Percentiles rank a stretch among this genome's conserved stretches.
Conservation (phyloP, 2,329 filamentous ascomycete species). For the Alternaria sp. region DNA sequence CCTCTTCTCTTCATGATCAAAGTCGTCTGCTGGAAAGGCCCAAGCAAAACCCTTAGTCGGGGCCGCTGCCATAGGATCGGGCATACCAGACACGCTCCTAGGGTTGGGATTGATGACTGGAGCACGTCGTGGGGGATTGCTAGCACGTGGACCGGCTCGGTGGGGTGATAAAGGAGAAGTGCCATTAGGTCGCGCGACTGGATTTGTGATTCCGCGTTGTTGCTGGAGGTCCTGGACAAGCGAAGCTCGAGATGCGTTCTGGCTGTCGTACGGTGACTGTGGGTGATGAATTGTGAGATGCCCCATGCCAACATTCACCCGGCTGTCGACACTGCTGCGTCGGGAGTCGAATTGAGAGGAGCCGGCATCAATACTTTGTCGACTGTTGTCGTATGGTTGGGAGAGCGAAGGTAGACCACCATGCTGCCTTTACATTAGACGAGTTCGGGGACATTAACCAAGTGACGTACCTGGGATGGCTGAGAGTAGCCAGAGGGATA, state of each 20-base stretch:
- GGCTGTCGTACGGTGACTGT: slow-evolving; percentile 75
- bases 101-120: slow-evolving; percentile 76
- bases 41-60: slow-evolving; percentile 84
- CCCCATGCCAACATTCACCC: slow-evolving; percentile 75
- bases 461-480: slow-evolving; percentile 32
- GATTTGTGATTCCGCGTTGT: slow-evolving; percentile 58
- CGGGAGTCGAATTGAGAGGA: slow-evolving; percentile 65
- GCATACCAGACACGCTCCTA: slow-evolving; percentile 69
- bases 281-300: slow-evolving; percentile 73
- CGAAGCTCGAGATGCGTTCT: slow-evolving; percentile 78
- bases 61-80: slow-evolving; percentile 71
- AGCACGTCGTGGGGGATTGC: slow-evolving; percentile 64
- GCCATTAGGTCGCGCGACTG: slow-evolving; percentile 53
- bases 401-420: slow-evolving; percentile 65
- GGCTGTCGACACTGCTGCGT: slow-evolving; percentile 81
- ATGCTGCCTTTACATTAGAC: slow-evolving; percentile 37
- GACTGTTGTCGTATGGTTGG: slow-evolving; percentile 59
- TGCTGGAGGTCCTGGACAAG: slow-evolving; percentile 75
- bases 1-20: slow-evolving; percentile 62
- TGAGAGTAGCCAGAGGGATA: slow-evolving; percentile 44
- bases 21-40: slow-evolving; percentile 77
- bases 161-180: slow-evolving; percentile 56
- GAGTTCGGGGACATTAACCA: background rate
- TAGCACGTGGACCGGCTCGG: slow-evolving; percentile 45
- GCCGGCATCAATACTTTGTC: slow-evolving; percentile 59